Conservation (phyloP, 768 basidiomycete genomes). For the Leccinum longicurvipes region DNA sequence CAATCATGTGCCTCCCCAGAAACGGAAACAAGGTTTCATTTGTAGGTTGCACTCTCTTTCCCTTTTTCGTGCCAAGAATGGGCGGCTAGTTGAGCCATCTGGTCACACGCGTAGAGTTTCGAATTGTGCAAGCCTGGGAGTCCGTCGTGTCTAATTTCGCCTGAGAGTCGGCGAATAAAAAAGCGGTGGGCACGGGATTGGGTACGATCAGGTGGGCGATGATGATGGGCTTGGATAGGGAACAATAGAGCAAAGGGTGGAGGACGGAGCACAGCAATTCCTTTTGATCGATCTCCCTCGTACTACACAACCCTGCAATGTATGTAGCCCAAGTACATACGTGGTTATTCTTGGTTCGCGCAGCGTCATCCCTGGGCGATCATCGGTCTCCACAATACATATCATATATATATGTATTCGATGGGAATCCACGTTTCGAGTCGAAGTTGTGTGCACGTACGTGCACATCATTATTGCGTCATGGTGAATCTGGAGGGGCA, state of each 20-base stretch:
- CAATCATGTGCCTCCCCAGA: background rate
- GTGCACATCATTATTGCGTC: background rate
- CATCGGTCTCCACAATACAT: background rate
- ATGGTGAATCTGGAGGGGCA: background rate
- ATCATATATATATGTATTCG: background rate
- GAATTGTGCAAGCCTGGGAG: conserved; percentile 21
- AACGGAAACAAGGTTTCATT: conserved; percentile 23
- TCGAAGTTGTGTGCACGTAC: background rate
- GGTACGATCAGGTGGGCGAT: background rate
- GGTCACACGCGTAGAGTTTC: conserved; percentile 21
- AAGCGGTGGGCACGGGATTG: background rate
- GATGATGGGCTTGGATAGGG: conserved; percentile 10
- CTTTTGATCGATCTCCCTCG: conserved; percentile 3
- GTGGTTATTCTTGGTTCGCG: conserved; percentile 5
- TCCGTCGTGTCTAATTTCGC: conserved; percentile 10
- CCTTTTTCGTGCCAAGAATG: conserved; percentile 1
- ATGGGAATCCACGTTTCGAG: background rate
- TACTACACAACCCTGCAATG: background rate
- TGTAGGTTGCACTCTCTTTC: background rate
- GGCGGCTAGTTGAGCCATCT: conserved; percentile 1
- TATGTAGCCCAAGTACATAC: background rate
- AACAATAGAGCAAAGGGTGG: background rate
- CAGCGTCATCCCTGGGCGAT: conserved; percentile 10
- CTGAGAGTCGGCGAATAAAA: conserved; percentile 16
- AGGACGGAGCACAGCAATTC: background rate